Base-by-base conservation (phyloP, 73 alveolate genomes). In the Effrenium voratum region DNA sequence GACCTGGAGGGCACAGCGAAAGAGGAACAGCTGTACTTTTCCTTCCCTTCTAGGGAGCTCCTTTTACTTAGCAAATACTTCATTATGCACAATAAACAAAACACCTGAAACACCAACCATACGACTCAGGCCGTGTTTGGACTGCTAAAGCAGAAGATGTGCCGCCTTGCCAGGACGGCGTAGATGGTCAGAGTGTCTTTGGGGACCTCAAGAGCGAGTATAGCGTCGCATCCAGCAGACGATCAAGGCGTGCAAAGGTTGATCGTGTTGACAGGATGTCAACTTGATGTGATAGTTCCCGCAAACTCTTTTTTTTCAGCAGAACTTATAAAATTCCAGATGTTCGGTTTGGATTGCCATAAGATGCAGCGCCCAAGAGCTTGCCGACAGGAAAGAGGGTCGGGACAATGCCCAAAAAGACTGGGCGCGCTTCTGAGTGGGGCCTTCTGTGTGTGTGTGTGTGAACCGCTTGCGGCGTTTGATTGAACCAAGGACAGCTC, bases 151-250 rank as follows among this genome's bases (percentile, higher is more conserved):
- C 2, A 70, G 76, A 63, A 24, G 41, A 5, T 24, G 38, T 24
- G 76, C 76, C 34, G 12, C 40, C 22, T 24, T 30, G 30, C 66
- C 57, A 90, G 97, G 97, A 90, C 38, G 97, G 97, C 76, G 97
- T 90, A 2, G 97, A 90, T n/a, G 97, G 97, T 36, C 97, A 90
- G 75, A 90, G 97, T 32, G 75, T 90, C 19, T 70, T 90, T 52
- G 97, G 97, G n/a, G 97, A 90, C 46, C 97, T 68, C 46, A 75
- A 76, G 88, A 90, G 97, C 45, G 97, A 90, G 76, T 90, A 70
- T 75, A 90, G 97, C 76, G 97, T 87, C 36, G 95, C 97, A 46
- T 90, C 97, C 44, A 90, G 97, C 87, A 46, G 97, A 45, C 72
- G 97, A 40, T 90, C 97, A 12, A 90, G 97, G 97, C 60, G 13